A percentile compares a stretch with the other conserved stretches of the same genome.
These are phyloP conservation scores for Globisporangium nodosum DNA, from an alignment of 352 stramenopile species.

Conservation along the genomic window DNA sequence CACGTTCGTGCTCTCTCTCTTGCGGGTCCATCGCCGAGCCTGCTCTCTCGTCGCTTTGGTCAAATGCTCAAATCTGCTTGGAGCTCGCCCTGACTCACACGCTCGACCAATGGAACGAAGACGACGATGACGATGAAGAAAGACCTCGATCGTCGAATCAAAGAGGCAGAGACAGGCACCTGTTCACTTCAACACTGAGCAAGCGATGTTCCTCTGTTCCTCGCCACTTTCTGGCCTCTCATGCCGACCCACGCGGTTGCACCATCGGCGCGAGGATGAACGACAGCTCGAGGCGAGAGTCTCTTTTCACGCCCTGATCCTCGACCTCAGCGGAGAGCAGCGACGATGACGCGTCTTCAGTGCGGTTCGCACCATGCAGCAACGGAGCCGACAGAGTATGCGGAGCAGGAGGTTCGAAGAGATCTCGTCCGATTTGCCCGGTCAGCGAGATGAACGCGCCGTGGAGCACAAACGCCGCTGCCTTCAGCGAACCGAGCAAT, in stretches of 20 bases:
- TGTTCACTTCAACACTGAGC: background rate
- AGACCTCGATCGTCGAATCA: background rate
- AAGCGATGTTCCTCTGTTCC: background rate
- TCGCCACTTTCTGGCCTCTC: background rate
- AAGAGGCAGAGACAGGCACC: background rate
- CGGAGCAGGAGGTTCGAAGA: background rate
- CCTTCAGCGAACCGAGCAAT: background rate
- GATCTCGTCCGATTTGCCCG: background rate
- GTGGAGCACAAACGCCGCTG: background rate
- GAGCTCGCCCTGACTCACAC: too few relatives aligned
- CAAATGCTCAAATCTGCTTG: too few relatives aligned
- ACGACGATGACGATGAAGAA: background rate
- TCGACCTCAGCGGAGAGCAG: too few relatives aligned
- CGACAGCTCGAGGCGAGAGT: background rate
- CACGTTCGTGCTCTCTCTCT: too few relatives aligned
- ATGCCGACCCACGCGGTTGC: too few relatives aligned
- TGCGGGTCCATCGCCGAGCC: too few relatives aligned
- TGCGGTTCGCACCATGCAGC: background rate
- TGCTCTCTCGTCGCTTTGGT: too few relatives aligned
- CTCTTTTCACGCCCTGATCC: too few relatives aligned
- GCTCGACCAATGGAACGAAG: background rate
- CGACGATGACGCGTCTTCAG: too few relatives aligned
- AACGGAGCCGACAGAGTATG: background rate
- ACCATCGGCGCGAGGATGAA: background rate
- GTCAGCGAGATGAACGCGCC: background rate